A percentile compares a stretch with the other conserved stretches of the same genome.
phyloP scores from a whole-genome alignment of 768 basidiomycete genomes.

The Lentinula raphanica region DNA sequence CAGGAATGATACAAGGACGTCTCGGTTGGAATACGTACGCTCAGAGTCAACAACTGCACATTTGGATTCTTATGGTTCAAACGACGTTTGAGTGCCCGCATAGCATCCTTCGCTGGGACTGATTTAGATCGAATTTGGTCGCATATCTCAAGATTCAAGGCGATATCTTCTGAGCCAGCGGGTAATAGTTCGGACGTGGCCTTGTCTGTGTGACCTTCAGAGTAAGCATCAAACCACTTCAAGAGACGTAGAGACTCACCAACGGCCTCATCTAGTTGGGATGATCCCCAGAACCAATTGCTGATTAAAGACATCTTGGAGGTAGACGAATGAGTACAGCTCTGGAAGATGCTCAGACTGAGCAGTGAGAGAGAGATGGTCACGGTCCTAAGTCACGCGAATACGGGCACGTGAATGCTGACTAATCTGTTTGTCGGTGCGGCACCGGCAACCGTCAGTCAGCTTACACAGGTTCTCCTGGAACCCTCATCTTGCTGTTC shows the following conservation, averaged over 20 bases:
- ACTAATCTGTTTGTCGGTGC: neutral
- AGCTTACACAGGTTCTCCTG: neutral
- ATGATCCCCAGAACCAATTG: conserved; percentile 75
- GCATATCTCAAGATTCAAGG: conserved; percentile 90
- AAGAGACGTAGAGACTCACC: conserved; percentile 42
- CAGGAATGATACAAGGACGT: neutral
- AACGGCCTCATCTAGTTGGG: conserved; percentile 77
- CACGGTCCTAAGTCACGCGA: neutral
- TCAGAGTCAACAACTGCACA: conserved; percentile 82
- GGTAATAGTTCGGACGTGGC: conserved; percentile 90
- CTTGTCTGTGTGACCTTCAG: conserved; percentile 56
- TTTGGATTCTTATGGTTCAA: conserved; percentile 95
- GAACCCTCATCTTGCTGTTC: conserved; percentile 3
- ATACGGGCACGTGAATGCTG: neutral
- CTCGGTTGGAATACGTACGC: conserved; percentile 44
- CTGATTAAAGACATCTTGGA: conserved; percentile 51
- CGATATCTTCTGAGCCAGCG: conserved; percentile 82
- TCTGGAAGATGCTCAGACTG: neutral
- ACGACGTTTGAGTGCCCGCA: conserved; percentile 82
- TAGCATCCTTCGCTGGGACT: conserved; percentile 77
- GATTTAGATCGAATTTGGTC: conserved; percentile 95
- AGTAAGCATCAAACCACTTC: neutral
- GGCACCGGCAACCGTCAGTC: conserved; percentile 1
- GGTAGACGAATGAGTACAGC: neutral
- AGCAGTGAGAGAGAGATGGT: neutral